These are phyloP conservation scores for Hemisphaericaspora xylofermentans DNA, from an alignment of 1,139 yeast species.

Conservation along the genomic window DNA sequence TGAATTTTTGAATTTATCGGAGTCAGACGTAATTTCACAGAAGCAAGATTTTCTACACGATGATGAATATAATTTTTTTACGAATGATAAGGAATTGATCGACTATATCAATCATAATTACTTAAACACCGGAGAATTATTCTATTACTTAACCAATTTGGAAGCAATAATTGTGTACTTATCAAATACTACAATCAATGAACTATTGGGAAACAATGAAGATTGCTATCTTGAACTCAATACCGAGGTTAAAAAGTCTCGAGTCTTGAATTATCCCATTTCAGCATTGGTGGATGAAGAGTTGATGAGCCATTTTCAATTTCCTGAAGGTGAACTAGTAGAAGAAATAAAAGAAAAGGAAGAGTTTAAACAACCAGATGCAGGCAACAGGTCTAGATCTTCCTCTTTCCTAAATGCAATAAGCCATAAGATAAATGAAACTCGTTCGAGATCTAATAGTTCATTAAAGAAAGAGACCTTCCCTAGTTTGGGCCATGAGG, in stretches of 20 bases:
- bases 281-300: conserved; percentile 34
- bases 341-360: conserved; percentile 20
- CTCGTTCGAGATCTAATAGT: conserved; percentile 37
- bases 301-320: conserved; percentile 28
- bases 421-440: conserved; percentile 30
- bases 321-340: conserved; percentile 28
- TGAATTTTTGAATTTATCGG: conserved; percentile 24
- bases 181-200: conserved; percentile 37
- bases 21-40: conserved; percentile 11
- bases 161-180: conserved; percentile 44
- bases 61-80: conserved; percentile 24
- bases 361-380: conserved; percentile 14
- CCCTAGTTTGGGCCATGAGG: conserved; percentile 22
- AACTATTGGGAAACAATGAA: conserved; percentile 20
- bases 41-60: conserved; percentile 8
- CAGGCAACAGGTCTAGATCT: conserved; percentile 33
- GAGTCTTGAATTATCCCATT: conserved; percentile 22
- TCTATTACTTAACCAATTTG: conserved; percentile 42
- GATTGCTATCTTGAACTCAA: conserved; percentile 6
- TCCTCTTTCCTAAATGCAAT: conserved; percentile 40
- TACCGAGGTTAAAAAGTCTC: conserved; percentile 15
- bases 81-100: conserved; percentile 31
- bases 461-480: conserved; percentile 29
- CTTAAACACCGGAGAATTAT: conserved; percentile 40
- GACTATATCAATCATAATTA: conserved; percentile 27